Base-by-base conservation (phyloP, 2,329 filamentous ascomycete genomes). In the Chaetomium sp. region DNA sequence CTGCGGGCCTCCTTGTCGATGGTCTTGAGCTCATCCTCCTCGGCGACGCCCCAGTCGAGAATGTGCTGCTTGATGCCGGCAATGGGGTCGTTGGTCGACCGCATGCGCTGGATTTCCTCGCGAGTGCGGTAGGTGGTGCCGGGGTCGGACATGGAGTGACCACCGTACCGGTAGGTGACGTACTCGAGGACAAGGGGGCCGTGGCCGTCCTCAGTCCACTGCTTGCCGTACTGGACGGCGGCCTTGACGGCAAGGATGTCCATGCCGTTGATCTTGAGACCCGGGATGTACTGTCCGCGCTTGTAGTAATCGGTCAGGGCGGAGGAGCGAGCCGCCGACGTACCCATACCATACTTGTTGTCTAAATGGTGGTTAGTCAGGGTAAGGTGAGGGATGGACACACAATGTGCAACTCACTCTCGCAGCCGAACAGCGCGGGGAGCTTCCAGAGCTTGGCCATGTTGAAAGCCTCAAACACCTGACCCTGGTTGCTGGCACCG, bases 261-360 rank as follows among this genome's bases (percentile, higher is more conserved):
- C 94, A 99, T 99, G 70, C 90, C 94, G 78, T 99, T 99, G 75
- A 99, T 90, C 84, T 99, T 99, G 68, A 99, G 85, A 79, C 94
- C 94, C 56, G 94, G 92, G 66, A 99, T 99, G 81, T 97, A 99
- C 79, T 99, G 94, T 65, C 94, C 94, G 77, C 94, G 92, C 87
- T 97, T 97, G 85, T 99, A 97, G 86, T 99, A 99, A 75, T 99
- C 94, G 74, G 94, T 97, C 71, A 96, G 78, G 67, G 94, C 94
- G 59, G 94, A 92, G 59, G 94, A 91, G 69, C 94, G 91, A 76
- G 87, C 87, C 65, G 94, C 92, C 59, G 94, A 88, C 62, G 94
- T 99, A 77, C 94, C 94, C 94, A 99, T 99, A 74, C 94, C 94
- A 74, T 99, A 99, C 79, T 99, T 99, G 88, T 99, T 99, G 85